Evolutionary conservation across 1,284 basidiomycete genomes (phyloP).

Genomic region (Pyrrhoderma noxium): DNA sequence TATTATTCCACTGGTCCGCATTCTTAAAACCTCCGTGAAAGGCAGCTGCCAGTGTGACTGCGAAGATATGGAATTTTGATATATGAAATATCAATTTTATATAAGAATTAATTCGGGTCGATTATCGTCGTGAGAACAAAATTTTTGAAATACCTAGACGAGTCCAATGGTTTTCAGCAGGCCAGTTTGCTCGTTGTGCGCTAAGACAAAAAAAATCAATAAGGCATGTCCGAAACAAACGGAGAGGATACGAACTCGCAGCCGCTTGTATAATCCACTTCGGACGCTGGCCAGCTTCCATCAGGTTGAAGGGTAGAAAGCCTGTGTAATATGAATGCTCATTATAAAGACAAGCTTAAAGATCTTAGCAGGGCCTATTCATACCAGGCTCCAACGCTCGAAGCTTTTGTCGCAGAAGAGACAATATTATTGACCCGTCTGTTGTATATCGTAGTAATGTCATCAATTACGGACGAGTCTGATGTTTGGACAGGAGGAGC

Average conservation of each 20-base stretch:
- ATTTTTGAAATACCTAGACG: slow-evolving; percentile 44
- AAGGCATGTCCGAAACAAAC: neutral
- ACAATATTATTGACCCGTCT: slow-evolving; percentile 27
- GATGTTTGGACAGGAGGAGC: neutral
- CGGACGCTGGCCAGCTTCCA: slow-evolving; percentile 48
- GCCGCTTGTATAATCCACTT: slow-evolving; percentile 52
- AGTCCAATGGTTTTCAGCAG: slow-evolving; percentile 53
- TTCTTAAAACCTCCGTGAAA: slow-evolving; percentile 45
- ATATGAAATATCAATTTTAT: neutral
- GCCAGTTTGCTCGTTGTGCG: slow-evolving; percentile 60
- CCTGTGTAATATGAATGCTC: slow-evolving; percentile 27
- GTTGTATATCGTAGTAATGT: slow-evolving; percentile 25
- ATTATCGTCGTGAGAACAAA: too few relatives aligned
- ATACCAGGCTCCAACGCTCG: slow-evolving; percentile 25
- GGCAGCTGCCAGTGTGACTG: slow-evolving; percentile 46
- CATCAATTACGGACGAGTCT: slow-evolving; percentile 17
- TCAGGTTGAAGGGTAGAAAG: slow-evolving; percentile 35
- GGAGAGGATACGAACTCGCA: slow-evolving; percentile 28
- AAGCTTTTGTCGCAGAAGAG: slow-evolving; percentile 22
- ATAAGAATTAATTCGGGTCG: too few relatives aligned
- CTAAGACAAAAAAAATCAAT: neutral
- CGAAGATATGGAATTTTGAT: neutral
- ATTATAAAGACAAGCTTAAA: too few relatives aligned
- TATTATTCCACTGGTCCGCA: slow-evolving; percentile 34
- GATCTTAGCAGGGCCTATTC: slow-evolving; percentile 1